A percentile compares a stretch with the other conserved stretches of the same genome.
Evolutionary conservation across 2,329 filamentous ascomycete genomes (phyloP).

Genomic region (Fusarium phyllophilum): DNA sequence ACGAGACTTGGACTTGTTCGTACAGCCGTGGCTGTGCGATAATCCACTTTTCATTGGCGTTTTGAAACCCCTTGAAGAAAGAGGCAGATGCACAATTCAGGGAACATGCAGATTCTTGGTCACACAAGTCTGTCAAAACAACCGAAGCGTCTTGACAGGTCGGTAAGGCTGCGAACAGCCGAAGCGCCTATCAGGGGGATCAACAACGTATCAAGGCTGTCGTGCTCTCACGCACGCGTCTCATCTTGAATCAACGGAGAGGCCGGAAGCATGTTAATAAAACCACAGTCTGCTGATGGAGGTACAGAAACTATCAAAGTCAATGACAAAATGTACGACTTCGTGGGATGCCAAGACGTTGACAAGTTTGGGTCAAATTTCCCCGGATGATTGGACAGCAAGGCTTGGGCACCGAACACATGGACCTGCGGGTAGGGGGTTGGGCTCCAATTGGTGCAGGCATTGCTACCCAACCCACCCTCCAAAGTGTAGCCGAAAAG

Average conservation of each 20-base stretch:
- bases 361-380: conserved; percentile 20
- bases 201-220: not conserved
- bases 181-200: conserved; percentile 21
- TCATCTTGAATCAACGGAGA: conserved; percentile 4
- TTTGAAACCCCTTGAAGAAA: conserved; percentile 7
- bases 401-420: conserved; percentile 42
- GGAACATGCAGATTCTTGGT: conserved; percentile 25
- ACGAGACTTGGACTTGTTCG: conserved; percentile 4
- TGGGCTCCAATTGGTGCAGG: conserved; percentile 51
- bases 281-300: conserved; percentile 20
- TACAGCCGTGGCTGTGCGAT: conserved; percentile 10
- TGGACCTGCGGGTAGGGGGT: conserved; percentile 43
- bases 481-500: conserved; percentile 21
- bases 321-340: conserved; percentile 22
- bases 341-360: conserved; percentile 25
- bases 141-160: conserved; percentile 23
- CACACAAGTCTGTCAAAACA: conserved; percentile 37
- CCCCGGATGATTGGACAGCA: conserved; percentile 40
- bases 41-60: conserved; percentile 5
- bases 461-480: conserved; percentile 53
- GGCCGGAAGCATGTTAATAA: conserved; percentile 16
- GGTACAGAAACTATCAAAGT: conserved; percentile 14
- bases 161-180: conserved; percentile 30
- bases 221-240: not conserved
- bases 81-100: conserved; percentile 20